Conservation (phyloP, 2,329 filamentous ascomycete species). For the Claviceps humidiphila region DNA sequence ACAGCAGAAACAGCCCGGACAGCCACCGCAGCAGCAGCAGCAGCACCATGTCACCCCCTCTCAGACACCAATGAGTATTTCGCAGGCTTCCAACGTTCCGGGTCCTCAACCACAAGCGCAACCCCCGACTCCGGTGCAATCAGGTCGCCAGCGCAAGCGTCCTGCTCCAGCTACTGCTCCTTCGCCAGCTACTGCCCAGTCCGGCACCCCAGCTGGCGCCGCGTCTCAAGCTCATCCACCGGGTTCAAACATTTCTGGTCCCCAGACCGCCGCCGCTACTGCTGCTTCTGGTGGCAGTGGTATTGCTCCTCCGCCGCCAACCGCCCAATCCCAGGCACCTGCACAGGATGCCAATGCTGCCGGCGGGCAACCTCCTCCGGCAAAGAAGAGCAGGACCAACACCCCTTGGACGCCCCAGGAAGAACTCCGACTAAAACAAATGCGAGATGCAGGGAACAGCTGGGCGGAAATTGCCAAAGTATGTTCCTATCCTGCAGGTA, state of each 20-base stretch:
- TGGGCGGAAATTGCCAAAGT: slow-evolving; percentile 99
- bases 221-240: slow-evolving; percentile 21
- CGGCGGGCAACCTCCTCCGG: slow-evolving; percentile 34
- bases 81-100: slow-evolving; percentile 22
- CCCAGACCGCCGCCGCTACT: slow-evolving; percentile 10
- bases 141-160: slow-evolving; percentile 28
- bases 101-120: slow-evolving; percentile 23
- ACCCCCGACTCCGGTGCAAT: slow-evolving; percentile 24
- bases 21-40: slow-evolving; percentile 13
- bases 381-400: slow-evolving; percentile 95
- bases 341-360: slow-evolving; percentile 19
- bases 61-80: slow-evolving; percentile 31
- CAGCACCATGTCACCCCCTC: slow-evolving; percentile 26
- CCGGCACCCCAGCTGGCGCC: slow-evolving; percentile 19
- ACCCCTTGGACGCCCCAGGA: slow-evolving; percentile 96
- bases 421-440: slow-evolving; percentile 80
- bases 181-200: slow-evolving; percentile 22
- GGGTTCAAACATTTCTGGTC: slow-evolving; percentile 15
- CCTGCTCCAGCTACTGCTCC: slow-evolving; percentile 25
- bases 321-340: slow-evolving; percentile 16
- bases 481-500: slow-evolving; percentile 29
- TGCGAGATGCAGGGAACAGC: slow-evolving; percentile 84
- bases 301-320: slow-evolving; percentile 9
- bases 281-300: neutral
- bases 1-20: slow-evolving; percentile 17